Evolutionary conservation across 2,329 filamentous ascomycete species (phyloP).

Genomic region (Venturia effusa): DNA sequence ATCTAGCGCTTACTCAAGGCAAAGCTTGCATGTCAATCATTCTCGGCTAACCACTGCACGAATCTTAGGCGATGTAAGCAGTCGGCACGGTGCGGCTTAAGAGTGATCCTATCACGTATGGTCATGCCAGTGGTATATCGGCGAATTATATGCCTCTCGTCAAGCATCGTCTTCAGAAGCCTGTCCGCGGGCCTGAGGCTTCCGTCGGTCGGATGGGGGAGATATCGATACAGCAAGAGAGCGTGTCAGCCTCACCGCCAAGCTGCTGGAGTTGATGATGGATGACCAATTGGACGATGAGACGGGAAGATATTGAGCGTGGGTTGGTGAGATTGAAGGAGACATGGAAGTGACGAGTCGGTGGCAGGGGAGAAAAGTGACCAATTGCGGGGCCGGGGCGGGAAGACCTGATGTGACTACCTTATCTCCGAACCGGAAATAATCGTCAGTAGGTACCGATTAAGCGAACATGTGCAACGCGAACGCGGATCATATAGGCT

Average conservation of each 20-base stretch:
- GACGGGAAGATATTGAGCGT: no score
- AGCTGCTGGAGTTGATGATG: neutral
- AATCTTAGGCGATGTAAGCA: neutral
- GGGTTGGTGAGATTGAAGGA: no score
- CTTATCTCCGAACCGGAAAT: neutral
- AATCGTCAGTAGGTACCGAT: no score
- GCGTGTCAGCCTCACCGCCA: neutral
- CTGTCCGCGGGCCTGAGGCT: neutral
- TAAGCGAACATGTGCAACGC: no score
- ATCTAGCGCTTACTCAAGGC: neutral
- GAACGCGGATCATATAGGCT: no score
- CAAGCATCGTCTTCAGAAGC: neutral
- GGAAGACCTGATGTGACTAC: neutral
- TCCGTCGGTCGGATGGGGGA: neutral
- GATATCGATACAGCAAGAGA: neutral
- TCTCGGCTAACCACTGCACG: neutral
- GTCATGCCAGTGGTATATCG: no score
- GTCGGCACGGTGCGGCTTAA: neutral
- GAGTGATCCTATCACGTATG: neutral
- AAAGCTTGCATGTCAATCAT: neutral
- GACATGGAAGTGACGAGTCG: no score
- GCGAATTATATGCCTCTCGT: neutral
- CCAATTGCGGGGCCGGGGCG: neutral
- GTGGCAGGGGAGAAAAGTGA: neutral
- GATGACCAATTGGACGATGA: neutral